Base-by-base conservation (phyloP, 2,329 filamentous ascomycete genomes). In the Sphaerulina musiva region DNA sequence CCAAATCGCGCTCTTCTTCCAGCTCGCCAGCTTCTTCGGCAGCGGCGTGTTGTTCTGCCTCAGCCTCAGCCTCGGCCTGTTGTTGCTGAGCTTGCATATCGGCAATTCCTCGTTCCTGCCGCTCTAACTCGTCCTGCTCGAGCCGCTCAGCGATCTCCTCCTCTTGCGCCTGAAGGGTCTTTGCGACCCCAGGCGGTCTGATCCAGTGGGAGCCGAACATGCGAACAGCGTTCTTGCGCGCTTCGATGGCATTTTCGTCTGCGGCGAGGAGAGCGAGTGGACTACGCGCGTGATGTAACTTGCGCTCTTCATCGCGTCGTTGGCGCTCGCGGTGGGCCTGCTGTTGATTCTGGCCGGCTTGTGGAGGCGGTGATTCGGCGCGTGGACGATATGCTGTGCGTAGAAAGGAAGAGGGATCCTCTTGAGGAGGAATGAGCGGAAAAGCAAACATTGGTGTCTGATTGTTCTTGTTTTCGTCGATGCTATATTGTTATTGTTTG, bases 191-290 rank as follows among this genome's bases (percentile, higher is more conserved):
- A 0, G 89, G 90, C 0, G 93, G 93, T 55, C 86, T 87, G 53
- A 98, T 84, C 93, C 93, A 98, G 43, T 81, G 81, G 61, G 85
- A 87, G 56, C 93, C 93, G 68, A 95, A 96, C 65, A 90, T 87
- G 46, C 86, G 82, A 31, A 97, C 86, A 61, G 92, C 89, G 46
- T 82, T 74, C 66, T 91, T 89, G 45, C 92, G 88, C 7, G 85
- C 80, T 51, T 85, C 81, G 60, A 95, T 79, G 54, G 83, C 80
- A 57, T 83, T 80, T 73, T 97, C 93, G 68, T 96, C 92, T 41
- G 82, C 74, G 26, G 81, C 78, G 9, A 95, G 80, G 1, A 84
- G 78, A 8, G 85, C 80, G 3, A 95, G 82, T 2, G 80, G 77
- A 26, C 84, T 78, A 57, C 80, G 70, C 53, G 78, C 62, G 44